Evolutionary conservation across 306 rosid species (phyloP), one percentile per base, ranked within the genome.

Genomic region (Vigna angularis): DNA sequence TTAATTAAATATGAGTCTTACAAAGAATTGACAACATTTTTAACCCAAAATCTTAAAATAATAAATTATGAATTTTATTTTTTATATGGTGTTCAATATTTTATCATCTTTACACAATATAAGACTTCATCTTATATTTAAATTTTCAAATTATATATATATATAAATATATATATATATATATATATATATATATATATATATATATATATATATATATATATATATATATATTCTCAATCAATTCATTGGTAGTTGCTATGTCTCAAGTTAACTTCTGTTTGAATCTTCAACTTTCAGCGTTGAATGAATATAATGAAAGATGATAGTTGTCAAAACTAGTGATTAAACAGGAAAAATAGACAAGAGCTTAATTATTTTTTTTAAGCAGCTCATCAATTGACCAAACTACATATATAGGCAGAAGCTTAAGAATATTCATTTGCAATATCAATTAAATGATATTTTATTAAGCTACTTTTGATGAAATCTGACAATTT

Each of bases 181-280:
- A n/a, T n/a, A n/a, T n/a, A n/a, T n/a, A n/a, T n/a, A n/a, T n/a
- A n/a, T n/a, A n/a, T n/a, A n/a, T n/a, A n/a, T n/a, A n/a, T n/a
- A n/a, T n/a, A n/a, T n/a, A n/a, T n/a, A 30, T 30, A 30, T 30
- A 30, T 30, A 30, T 30, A 30, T 30, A 30, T 30, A 30, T 30
- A 30, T 30, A 30, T 30, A 30, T 30, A 30, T 30, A 30, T 34
- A 34, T 34, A 4, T 40, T 38, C 51, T 40, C 70, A 65, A 18
- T 65, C 70, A 65, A 24, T 10, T 65, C 51, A 65, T 18, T 9
- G 70, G 70, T 18, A 65, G 70, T 65, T 65, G 51, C n/a, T 65
- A 11, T 5, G 70, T 65, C 70, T 65, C 51, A 36, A 63, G 48
- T 16, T 63, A 63, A n/a, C 48, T 16, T 36, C 49, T 65, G 8